A percentile compares a stretch with the other conserved stretches of the same genome.
Conservation (phyloP, 306 rosid species). For the Sphenostylis stenocarpa region DNA sequence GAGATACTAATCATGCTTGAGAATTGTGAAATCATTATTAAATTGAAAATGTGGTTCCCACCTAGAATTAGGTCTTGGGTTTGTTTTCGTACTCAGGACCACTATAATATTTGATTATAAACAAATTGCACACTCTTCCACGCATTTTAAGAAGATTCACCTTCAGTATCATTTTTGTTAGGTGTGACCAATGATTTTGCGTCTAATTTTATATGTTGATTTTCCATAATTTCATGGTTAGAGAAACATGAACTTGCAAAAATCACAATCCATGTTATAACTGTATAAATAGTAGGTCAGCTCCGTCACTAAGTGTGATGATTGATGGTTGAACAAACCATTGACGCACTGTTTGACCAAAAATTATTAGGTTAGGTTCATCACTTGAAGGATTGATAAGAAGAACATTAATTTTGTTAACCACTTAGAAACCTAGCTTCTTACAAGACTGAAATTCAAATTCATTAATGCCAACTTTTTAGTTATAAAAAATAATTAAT, state of each 20-base stretch:
- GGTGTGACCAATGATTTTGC: background rate
- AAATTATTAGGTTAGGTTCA: background rate
- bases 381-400: background rate
- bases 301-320: background rate
- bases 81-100: slow-evolving; percentile 16
- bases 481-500: no score
- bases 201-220: no score
- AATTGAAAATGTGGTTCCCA: slow-evolving; percentile 23
- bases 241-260: background rate
- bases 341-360: background rate
- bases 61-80: slow-evolving; percentile 34
- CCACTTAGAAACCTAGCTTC: background rate
- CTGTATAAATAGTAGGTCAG: background rate
- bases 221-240: no score
- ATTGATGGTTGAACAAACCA: slow-evolving; percentile 8
- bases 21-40: slow-evolving; percentile 18
- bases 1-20: slow-evolving; percentile 18
- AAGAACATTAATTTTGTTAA: background rate
- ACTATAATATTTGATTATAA: slow-evolving; percentile 3
- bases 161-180: slow-evolving; percentile 3
- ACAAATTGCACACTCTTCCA: slow-evolving; percentile 8
- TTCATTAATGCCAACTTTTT: background rate
- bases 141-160: slow-evolving; percentile 17
- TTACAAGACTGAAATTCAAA: background rate
- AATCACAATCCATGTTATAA: background rate